Base-by-base conservation (phyloP, 257 asterid genomes). In the Capsicum pubescens region DNA sequence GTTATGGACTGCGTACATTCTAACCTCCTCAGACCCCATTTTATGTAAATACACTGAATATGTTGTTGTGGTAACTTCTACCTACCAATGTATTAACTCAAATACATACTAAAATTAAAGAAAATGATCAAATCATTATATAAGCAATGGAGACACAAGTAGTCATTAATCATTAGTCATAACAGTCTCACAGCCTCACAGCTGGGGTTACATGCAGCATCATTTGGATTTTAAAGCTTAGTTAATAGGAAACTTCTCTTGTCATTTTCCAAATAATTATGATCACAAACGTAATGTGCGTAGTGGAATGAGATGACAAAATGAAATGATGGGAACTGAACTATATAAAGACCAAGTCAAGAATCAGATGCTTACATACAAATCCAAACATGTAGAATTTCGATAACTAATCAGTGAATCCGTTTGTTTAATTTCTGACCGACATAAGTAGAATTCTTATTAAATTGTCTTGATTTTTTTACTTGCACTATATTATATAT, bases 251-350 rank as follows among this genome's bases (percentile, higher is more conserved):
- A 21, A 52, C 1, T 48, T 74, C 46, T 50, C 14, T 74, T 12
- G 81, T 76, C 61, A 76, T 26, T 52, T 76, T 52, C 81, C 21
- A 74, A 19, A 6, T 50, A 19, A 50, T 74, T 50, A 74, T 74
- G 71, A 26, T 74, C 12, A 74, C 13, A 4, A 39, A 39, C 44
- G 44, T 39, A 39, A 21, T 56, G 7, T 68, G 26, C 11, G 21
- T 76, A 21, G 61, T 21, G 81, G 81, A 76, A 76, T 76, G 21
- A 50, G 21, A 52, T 52, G 81, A 52, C 46, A 76, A 21, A 50
- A 26, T 76, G 59, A 76, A 76, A 26, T 64, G 63, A 76, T 50
- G 13, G 21, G 63, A 74, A 21, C 59, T 76, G n/a, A 19, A 72
- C n/a, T 6, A 26, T 42, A 3, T 46, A 61, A 74, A 52, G 61